These are phyloP conservation scores for Trichophyton simii DNA, from an alignment of 2,329 filamentous ascomycete species.

Conservation along the genomic window DNA sequence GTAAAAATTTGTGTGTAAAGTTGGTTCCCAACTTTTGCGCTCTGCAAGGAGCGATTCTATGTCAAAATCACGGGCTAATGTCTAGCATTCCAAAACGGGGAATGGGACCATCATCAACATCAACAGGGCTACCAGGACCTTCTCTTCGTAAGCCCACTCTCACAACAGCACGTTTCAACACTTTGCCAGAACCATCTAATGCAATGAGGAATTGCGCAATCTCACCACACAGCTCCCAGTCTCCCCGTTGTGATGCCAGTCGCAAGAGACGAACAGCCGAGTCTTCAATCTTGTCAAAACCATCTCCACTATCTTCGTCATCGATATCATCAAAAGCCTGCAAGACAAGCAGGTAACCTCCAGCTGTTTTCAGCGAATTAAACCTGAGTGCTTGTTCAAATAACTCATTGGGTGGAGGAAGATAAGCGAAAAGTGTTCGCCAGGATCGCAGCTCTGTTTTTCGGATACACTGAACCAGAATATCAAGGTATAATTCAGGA, in stretches of 20 bases:
- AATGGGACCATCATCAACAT: not conserved
- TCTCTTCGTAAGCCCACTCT: conserved; percentile 22
- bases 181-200: conserved; percentile 74
- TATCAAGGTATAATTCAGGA: conserved; percentile 65
- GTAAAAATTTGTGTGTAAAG: no score
- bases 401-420: conserved; percentile 78
- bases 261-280: conserved; percentile 65
- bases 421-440: conserved; percentile 81
- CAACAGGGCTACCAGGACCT: not conserved
- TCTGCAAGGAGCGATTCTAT: no score
- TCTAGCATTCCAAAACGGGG: not conserved
- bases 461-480: conserved; percentile 89
- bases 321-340: conserved; percentile 56
- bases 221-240: conserved; percentile 95
- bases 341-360: conserved; percentile 87
- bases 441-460: conserved; percentile 94
- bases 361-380: conserved; percentile 83
- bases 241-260: conserved; percentile 67
- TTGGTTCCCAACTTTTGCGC: no score
- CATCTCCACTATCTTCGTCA: conserved; percentile 20
- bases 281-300: conserved; percentile 42
- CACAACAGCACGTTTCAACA: conserved; percentile 42
- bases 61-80: not conserved
- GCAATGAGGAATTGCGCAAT: conserved; percentile 89
- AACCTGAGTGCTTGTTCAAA: conserved; percentile 85